Conservation (phyloP, 768 basidiomycete species). For the Tulasnella sp. region DNA sequence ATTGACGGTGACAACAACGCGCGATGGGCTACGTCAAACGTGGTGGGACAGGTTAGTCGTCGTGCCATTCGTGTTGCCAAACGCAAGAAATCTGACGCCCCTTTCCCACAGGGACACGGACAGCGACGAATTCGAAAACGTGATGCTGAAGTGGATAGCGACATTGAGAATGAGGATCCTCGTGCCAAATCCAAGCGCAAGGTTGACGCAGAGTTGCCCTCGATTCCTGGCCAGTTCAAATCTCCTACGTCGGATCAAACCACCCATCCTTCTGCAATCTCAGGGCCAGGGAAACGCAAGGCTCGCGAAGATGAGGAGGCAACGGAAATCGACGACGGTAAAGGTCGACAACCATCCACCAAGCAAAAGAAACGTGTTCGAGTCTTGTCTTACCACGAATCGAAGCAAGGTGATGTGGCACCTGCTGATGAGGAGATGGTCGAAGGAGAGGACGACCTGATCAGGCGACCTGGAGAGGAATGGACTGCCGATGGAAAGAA, state of each 20-base stretch:
- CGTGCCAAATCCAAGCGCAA: conserved; percentile 41
- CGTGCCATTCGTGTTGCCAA: neutral
- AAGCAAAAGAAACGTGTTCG: conserved; percentile 70
- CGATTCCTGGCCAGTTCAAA: neutral
- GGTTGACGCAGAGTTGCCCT: conserved; percentile 41
- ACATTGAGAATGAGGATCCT: conserved; percentile 41
- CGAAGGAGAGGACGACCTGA: conserved; percentile 31
- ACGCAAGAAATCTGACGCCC: neutral
- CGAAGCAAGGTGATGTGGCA: conserved; percentile 47
- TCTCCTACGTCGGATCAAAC: conserved; percentile 46
- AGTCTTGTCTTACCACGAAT: conserved; percentile 46
- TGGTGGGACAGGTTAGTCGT: conserved; percentile 28
- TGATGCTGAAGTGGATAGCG: conserved; percentile 29
- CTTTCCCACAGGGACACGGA: conserved; percentile 49
- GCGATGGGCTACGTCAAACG: conserved; percentile 36
- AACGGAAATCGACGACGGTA: neutral
- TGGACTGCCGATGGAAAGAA: conserved; percentile 68
- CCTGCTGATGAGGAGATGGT: conserved; percentile 50
- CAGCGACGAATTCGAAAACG: conserved; percentile 37
- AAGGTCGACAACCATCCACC: conserved; percentile 33
- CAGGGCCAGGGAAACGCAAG: conserved; percentile 31
- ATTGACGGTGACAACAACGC: conserved; percentile 50
- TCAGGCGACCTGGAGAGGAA: conserved; percentile 43
- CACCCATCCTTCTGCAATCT: conserved; percentile 28
- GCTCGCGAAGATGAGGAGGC: conserved; percentile 36